A percentile compares a stretch with the other conserved stretches of the same genome.
These are phyloP conservation scores for Vitis rupestris DNA, from an alignment of 164 flowering plant species.

Conservation along the genomic window DNA sequence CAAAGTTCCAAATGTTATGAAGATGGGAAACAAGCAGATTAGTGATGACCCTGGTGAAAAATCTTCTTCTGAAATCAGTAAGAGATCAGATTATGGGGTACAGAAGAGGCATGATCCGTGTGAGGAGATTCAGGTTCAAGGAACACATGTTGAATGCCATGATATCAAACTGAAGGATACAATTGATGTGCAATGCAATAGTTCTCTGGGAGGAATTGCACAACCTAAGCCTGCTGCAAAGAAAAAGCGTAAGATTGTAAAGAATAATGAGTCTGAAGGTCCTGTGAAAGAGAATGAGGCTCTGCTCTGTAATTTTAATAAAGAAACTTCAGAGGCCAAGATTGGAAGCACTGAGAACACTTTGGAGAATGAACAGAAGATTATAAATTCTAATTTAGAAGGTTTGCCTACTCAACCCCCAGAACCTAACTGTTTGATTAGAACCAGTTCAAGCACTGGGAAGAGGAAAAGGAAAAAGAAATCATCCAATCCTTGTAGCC, in stretches of 20 bases:
- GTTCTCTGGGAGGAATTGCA: conserved; percentile 13
- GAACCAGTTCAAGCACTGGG: not conserved
- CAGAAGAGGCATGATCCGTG: conserved; percentile 3
- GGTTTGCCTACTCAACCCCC: conserved; percentile 11
- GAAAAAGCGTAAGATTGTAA: conserved; percentile 32
- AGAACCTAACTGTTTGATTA: conserved; percentile 11
- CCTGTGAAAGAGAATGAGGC: conserved; percentile 11
- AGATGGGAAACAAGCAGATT: not conserved
- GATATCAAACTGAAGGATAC: conserved; percentile 14
- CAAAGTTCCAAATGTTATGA: conserved; percentile 7
- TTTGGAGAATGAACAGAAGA: conserved; percentile 10
- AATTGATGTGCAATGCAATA: conserved; percentile 6
- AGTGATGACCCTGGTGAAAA: conserved; percentile 4
- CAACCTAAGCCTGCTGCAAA: conserved; percentile 15
- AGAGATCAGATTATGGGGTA: conserved; percentile 3
- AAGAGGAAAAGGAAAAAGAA: conserved; percentile 27
- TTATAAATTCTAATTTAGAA: conserved; percentile 5
- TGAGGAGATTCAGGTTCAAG: conserved; percentile 15
- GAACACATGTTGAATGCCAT: conserved; percentile 7
- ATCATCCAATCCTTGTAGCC: conserved; percentile 4
- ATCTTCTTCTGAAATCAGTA: conserved; percentile 5
- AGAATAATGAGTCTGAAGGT: conserved; percentile 16
- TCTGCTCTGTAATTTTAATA: conserved; percentile 3
- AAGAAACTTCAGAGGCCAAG: conserved; percentile 12
- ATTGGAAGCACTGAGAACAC: not conserved